Evolutionary conservation across 495 filamentous ascomycete species (phyloP).

Genomic region (Astrothelium macrocarpum): DNA sequence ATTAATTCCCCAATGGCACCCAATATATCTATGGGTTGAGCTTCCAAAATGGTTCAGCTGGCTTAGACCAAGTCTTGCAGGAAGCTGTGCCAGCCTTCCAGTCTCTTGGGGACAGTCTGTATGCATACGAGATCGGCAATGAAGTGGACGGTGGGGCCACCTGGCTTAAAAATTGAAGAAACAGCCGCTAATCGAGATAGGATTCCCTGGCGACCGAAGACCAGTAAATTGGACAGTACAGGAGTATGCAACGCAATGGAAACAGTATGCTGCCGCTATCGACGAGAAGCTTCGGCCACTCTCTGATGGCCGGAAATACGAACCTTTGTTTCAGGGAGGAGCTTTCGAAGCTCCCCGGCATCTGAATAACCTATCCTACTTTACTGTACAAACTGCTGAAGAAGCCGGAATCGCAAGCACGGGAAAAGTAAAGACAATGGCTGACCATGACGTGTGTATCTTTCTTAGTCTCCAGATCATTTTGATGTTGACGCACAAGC

Average conservation of each 20-base stretch:
- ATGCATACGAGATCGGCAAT: slow-evolving; percentile 24
- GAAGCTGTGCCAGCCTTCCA: slow-evolving; percentile 16
- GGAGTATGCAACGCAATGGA: slow-evolving; percentile 19
- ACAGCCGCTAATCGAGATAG: slow-evolving; percentile 2
- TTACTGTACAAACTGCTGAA: slow-evolving; percentile 12
- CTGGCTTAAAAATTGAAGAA: neutral
- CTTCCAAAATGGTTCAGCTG: slow-evolving; percentile 12
- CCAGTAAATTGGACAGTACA: slow-evolving; percentile 21
- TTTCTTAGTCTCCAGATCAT: neutral
- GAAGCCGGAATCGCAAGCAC: slow-evolving; percentile 9
- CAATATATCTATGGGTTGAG: slow-evolving; percentile 19
- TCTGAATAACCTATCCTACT: neutral
- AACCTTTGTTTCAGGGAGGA: neutral
- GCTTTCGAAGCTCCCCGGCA: slow-evolving; percentile 20
- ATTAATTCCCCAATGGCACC: slow-evolving; percentile 19
- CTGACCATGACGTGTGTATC: slow-evolving; percentile 19
- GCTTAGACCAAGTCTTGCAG: slow-evolving; percentile 10
- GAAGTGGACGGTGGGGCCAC: slow-evolving; percentile 19
- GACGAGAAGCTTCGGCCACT: neutral
- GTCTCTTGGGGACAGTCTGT: slow-evolving; percentile 12
- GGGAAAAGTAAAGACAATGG: slow-evolving; percentile 12
- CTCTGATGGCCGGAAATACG: neutral
- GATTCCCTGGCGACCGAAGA: slow-evolving; percentile 17
- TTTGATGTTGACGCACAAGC: neutral
- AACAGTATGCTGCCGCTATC: slow-evolving; percentile 15